A percentile compares a stretch with the other conserved stretches of the same genome.
These are phyloP conservation scores for Triticum dicoccoides DNA, from an alignment of 176 grass and related monocot species.

Conservation along the genomic window DNA sequence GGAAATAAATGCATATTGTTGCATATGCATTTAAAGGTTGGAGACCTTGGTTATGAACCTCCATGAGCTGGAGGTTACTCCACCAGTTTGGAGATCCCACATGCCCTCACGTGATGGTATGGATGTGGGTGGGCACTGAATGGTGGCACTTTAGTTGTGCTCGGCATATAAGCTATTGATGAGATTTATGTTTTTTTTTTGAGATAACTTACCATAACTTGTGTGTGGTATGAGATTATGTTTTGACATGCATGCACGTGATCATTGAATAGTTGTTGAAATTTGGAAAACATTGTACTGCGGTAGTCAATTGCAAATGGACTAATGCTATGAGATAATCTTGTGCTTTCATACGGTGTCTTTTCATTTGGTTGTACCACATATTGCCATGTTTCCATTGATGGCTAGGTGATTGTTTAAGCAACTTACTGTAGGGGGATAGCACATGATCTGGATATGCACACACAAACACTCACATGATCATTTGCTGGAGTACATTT, in stretches of 20 bases:
- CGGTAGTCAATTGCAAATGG: neutral
- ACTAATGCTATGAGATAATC: neutral
- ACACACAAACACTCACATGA: neutral
- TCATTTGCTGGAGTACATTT: neutral
- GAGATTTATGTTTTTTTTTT: neutral
- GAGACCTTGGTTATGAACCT: neutral
- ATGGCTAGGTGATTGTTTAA: neutral
- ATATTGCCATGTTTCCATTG: conserved; percentile 2
- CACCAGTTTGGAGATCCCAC: neutral
- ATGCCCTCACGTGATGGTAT: neutral
- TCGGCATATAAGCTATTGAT: neutral
- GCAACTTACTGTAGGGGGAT: neutral
- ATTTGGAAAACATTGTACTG: neutral
- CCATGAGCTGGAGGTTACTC: neutral
- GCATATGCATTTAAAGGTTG: neutral
- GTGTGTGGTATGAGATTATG: neutral
- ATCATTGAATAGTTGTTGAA: conserved; percentile 6
- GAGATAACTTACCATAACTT: neutral
- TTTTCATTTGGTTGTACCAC: neutral
- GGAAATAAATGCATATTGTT: neutral
- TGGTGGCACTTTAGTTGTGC: neutral
- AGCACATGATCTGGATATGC: neutral
- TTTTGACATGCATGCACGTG: neutral
- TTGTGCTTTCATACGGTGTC: conserved; percentile 2
- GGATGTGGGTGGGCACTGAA: neutral